A percentile compares a stretch with the other conserved stretches of the same genome.
phyloP scores from a whole-genome alignment of 2,329 filamentous ascomycete species.

The Apiospora hydei region DNA sequence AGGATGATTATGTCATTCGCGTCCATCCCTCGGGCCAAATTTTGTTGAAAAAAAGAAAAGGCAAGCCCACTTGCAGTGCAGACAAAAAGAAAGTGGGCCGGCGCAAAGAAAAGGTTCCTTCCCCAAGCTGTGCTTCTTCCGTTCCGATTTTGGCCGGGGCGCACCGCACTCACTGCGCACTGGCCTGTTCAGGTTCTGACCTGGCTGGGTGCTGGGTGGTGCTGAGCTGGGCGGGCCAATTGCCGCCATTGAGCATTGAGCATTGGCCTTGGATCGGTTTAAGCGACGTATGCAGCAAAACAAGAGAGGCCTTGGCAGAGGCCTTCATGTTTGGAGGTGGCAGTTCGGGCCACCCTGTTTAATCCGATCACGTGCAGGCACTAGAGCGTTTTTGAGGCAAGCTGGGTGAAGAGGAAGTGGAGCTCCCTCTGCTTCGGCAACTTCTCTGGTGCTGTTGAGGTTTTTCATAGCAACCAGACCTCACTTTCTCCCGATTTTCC shows the following conservation, averaged over 20 bases:
- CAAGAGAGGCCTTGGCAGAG: too few relatives aligned
- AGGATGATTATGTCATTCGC: neutral
- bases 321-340: too few relatives aligned
- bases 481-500: constrained; percentile 33
- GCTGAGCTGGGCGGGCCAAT: too few relatives aligned
- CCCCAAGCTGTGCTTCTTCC: constrained; percentile 16
- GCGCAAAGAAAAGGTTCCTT: constrained; percentile 11
- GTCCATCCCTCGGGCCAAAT: constrained; percentile 5
- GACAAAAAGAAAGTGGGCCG: neutral
- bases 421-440: constrained; percentile 24
- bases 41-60: constrained; percentile 8
- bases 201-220: neutral
- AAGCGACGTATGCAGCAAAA: constrained; percentile 22
- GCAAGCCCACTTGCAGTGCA: neutral
- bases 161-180: neutral
- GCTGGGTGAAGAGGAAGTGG: constrained; percentile 3
- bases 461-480: constrained; percentile 29
- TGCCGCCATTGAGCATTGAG: neutral
- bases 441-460: constrained; percentile 27
- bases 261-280: constrained; percentile 3
- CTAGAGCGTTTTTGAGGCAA: constrained; percentile 18
- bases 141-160: constrained; percentile 15
- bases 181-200: neutral
- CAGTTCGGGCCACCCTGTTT: constrained; percentile 13
- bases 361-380: constrained; percentile 23